Conservation (phyloP, 2,329 filamentous ascomycete genomes). For the Bipolaris victoriae region DNA sequence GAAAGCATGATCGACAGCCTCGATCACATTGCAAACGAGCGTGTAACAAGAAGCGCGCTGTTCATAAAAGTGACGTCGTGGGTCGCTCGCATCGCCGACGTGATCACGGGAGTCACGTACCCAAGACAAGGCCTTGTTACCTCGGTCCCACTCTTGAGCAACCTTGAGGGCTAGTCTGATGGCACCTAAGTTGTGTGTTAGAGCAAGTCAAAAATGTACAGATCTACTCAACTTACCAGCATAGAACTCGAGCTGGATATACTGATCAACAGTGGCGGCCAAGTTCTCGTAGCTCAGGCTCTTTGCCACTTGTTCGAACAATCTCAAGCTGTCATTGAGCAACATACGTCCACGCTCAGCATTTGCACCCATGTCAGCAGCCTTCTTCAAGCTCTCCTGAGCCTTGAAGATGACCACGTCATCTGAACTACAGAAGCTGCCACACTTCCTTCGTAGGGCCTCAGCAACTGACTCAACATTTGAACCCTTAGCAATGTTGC, state of each 20-base stretch:
- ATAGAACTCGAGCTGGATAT: conserved; percentile 83
- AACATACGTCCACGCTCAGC: conserved; percentile 77
- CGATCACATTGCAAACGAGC: conserved; percentile 82
- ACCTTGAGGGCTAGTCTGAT: conserved; percentile 86
- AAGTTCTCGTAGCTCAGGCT: conserved; percentile 83
- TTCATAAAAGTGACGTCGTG: conserved; percentile 70
- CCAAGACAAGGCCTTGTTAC: conserved; percentile 84
- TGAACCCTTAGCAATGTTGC: conserved; percentile 94
- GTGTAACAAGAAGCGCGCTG: conserved; percentile 81
- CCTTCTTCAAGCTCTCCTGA: conserved; percentile 90
- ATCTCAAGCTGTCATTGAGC: conserved; percentile 83
- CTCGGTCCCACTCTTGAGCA: conserved; percentile 82
- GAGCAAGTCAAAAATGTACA: background rate
- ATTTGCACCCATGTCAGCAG: conserved; percentile 76
- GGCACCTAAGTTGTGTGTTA: conserved; percentile 59
- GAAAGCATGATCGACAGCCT: conserved; percentile 75
- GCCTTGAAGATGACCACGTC: conserved; percentile 99
- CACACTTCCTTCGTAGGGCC: conserved; percentile 87
- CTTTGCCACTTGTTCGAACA: conserved; percentile 88
- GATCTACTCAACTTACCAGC: conserved; percentile 59
- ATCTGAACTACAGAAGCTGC: conserved; percentile 96
- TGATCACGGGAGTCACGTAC: conserved; percentile 78
- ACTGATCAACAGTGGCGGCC: conserved; percentile 77
- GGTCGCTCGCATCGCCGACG: conserved; percentile 72
- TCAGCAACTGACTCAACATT: conserved; percentile 98